phyloP scores from a whole-genome alignment of 2,329 filamentous ascomycete genomes.

The Lizonia empirigonia region DNA sequence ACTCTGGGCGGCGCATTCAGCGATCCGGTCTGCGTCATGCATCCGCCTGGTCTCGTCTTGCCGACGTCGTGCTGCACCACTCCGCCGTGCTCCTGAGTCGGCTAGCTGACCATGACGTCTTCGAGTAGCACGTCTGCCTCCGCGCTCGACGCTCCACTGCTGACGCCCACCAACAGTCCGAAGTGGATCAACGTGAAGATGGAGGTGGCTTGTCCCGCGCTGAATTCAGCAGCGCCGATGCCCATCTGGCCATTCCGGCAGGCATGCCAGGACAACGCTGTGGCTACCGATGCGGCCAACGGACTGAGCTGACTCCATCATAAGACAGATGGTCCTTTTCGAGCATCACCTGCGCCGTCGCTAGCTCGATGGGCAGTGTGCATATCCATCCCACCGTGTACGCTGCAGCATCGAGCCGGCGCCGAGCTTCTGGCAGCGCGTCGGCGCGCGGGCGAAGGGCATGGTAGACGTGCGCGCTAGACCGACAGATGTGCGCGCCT shows the following conservation, averaged over 20 bases:
- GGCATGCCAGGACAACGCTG: conserved; percentile 1
- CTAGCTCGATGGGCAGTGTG: conserved; percentile 21
- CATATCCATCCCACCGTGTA: conserved; percentile 27
- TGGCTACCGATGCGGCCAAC: conserved; percentile 2
- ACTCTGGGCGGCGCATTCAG: background rate
- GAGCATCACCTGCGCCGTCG: conserved; percentile 16
- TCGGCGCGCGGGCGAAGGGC: too few relatives aligned
- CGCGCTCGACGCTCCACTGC: conserved; percentile 3
- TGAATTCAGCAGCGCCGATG: conserved; percentile 35
- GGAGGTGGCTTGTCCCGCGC: conserved; percentile 31
- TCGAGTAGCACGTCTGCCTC: conserved; percentile 6
- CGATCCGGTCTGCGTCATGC: background rate
- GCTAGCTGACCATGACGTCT: conserved; percentile 10
- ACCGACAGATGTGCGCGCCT: too few relatives aligned
- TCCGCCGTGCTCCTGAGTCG: conserved; percentile 1
- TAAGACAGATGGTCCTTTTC: conserved; percentile 10
- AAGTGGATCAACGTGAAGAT: conserved; percentile 37
- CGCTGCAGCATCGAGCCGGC: too few relatives aligned
- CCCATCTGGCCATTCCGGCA: conserved; percentile 27
- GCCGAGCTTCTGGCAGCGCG: too few relatives aligned
- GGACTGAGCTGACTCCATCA: too few relatives aligned
- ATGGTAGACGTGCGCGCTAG: too few relatives aligned
- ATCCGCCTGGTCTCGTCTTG: too few relatives aligned
- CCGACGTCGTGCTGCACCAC: conserved; percentile 16
- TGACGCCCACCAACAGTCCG: conserved; percentile 10